Base-by-base conservation (phyloP, 2,329 filamentous ascomycete genomes). In the Thelonectria blattea region DNA sequence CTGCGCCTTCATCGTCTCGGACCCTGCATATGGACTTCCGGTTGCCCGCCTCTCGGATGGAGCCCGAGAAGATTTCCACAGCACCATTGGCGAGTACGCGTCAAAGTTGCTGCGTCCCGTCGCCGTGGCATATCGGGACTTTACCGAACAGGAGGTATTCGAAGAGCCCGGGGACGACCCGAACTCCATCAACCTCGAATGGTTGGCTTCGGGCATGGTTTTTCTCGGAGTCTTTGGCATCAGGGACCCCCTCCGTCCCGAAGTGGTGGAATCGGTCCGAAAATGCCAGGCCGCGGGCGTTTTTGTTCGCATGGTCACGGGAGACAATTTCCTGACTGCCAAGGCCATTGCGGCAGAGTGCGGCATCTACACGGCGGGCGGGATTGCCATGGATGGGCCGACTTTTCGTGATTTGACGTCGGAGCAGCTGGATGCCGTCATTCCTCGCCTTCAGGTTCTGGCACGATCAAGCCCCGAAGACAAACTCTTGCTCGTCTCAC, bases 51-150 rank as follows among this genome's bases (percentile, higher is more conserved):
- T 78, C 2, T 70, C 70, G 1, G 71, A 74, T n/a, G 68, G 73
- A 1, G 70, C 73, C n/a, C 70, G 74, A 4, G 63, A 65, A 18
- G 71, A 70, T 42, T 69, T 78, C 17, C 66, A 72, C n/a, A 68
- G 65, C 15, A 75, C 73, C 1, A 78, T 78, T 9, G 67, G 74
- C 10, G 70, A 71, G 12, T 92, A 91, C 68, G 90, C 90, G 2
- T 84, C 83, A 7, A 83, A 86, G 9, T 90, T 89, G 58, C 83
- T 94, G 12, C 87, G 91, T 49, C 92, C 90, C 0, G 92, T 94
- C 55, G 90, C 86, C 17, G 81, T 93, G 64, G 82, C 91, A 5
- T 93, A 91, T 74, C 84, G 85, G 47, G 91, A 95, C 65, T 92
- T 91, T 60, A 83, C 87, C 27, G 80, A 79, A 59, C 91, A 88